Evolutionary conservation across 2,329 filamentous ascomycete genomes (phyloP), one percentile per base, ranked within the genome.

Genomic region (Paecilomyces niveus): DNA sequence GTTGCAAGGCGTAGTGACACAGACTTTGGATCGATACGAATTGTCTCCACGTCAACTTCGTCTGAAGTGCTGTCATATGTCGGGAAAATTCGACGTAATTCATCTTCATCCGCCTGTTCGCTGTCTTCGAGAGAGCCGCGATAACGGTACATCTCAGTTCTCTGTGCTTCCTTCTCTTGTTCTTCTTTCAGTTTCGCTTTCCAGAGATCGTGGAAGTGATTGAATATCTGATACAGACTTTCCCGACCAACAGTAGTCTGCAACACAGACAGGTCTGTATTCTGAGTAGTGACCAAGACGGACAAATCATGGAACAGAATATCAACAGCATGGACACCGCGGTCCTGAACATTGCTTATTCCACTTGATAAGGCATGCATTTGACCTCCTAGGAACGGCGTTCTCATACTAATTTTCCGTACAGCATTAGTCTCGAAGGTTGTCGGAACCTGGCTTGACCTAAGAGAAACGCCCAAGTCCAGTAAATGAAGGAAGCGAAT

Each of bases 51-150:
- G 7, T 63, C 65, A 55, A 73, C 71, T 53, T 77, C 70, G 2
- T 76, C 73, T 2, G 78, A 72, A 0, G 82, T 80, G 1, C 83
- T 81, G 13, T 89, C 86, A 62, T 86, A 95, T 4, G 83, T 84
- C 1, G 93, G 93, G 76, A 97, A 97, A 6, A 97, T 78, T 62
- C 89, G 83, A 21, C 87, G 82, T 63, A 96, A 87, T 62, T 94
- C 89, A 57, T 88, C 83, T 62, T 88, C 83, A 56, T 91, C 85
- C 9, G 84, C 79, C 65, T 89, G 87, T 58, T 95, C 89, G 63
- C 90, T 85, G 54, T 92, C 87, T 61, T 92, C 89, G 45, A 84
- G 77, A 45, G 86, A 87, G 32, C 92, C 93, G 62, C 86, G 85
- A 76, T 94, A 97, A 21, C 86, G 87, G 73, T 96, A 99, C 45